Evolutionary conservation across 2,329 filamentous ascomycete genomes (phyloP).

Genomic region (Dothidotthia symphoricarpi): DNA sequence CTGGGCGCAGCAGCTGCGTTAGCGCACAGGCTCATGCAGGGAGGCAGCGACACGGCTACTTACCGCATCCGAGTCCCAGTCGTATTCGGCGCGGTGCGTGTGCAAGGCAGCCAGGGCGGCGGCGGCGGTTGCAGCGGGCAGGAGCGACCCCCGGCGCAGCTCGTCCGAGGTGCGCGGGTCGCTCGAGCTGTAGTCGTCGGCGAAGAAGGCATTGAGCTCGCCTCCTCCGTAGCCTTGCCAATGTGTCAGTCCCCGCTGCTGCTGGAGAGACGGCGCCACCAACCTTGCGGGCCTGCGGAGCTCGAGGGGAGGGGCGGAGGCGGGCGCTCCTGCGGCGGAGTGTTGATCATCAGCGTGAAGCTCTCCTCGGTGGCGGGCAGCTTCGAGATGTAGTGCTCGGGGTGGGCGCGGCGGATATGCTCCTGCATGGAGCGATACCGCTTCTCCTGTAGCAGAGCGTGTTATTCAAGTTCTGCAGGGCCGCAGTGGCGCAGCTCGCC

Average conservation of each 20-base stretch:
- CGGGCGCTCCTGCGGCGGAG: constrained; percentile 72
- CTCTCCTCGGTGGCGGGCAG: constrained; percentile 94
- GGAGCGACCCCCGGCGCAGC: constrained; percentile 60
- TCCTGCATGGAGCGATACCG: constrained; percentile 98
- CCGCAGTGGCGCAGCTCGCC: constrained; percentile 10
- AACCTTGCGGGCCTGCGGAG: constrained; percentile 38
- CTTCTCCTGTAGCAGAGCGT: constrained; percentile 67
- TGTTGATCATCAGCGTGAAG: constrained; percentile 94
- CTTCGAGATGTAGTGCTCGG: constrained; percentile 96
- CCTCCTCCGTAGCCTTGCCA: constrained; percentile 47
- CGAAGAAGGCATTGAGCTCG: constrained; percentile 67
- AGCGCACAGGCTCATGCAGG: constrained; percentile 13
- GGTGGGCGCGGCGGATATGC: constrained; percentile 95
- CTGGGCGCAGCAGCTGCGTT: constrained; percentile 26
- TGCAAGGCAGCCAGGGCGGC: constrained; percentile 84
- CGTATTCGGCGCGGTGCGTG: constrained; percentile 70
- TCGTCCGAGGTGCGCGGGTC: constrained; percentile 71
- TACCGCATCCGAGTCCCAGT: constrained; percentile 42
- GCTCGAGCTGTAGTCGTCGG: constrained; percentile 63
- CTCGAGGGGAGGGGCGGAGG: constrained; percentile 49
- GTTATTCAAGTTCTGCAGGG: constrained; percentile 26
- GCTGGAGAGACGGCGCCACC: constrained; percentile 26
- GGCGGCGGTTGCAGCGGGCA: constrained; percentile 73
- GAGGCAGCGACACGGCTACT: constrained; percentile 14
- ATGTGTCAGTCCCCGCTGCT: constrained; percentile 37